phyloP scores from a whole-genome alignment of 78 protist genomes.

The Acrasis kona region DNA sequence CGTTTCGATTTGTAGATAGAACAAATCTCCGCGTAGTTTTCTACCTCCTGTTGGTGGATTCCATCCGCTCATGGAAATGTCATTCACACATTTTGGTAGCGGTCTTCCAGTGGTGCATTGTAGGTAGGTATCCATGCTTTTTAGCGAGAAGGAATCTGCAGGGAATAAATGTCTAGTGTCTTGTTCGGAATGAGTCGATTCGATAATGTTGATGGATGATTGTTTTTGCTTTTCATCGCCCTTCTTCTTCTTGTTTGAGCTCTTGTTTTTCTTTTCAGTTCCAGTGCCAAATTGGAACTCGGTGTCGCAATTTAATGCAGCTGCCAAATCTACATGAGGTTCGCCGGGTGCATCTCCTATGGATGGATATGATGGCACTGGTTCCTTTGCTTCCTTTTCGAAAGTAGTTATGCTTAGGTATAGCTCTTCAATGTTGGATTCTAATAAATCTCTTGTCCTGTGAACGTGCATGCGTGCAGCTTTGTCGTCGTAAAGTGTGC shows the following conservation, averaged over 20 bases:
- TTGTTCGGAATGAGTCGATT: too few species aligned
- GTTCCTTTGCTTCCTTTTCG: slow-evolving; percentile 32
- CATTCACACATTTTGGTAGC: slow-evolving; percentile 22
- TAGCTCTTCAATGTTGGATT: background rate
- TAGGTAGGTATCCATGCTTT: too few species aligned
- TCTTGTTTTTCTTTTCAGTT: too few species aligned
- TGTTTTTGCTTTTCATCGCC: slow-evolving; percentile 8
- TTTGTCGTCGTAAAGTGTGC: background rate
- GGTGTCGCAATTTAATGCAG: background rate
- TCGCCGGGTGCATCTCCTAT: background rate
- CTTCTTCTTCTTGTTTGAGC: too few species aligned
- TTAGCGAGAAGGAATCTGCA: slow-evolving; percentile 3
- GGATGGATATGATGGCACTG: background rate
- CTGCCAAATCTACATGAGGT: background rate
- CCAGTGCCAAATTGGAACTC: too few species aligned
- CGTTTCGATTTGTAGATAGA: slow-evolving; percentile 36
- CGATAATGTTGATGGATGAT: too few species aligned
- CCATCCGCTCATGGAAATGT: slow-evolving; percentile 47
- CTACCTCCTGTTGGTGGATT: slow-evolving; percentile 51
- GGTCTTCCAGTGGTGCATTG: slow-evolving; percentile 8
- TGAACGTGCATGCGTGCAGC: background rate
- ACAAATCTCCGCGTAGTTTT: slow-evolving; percentile 40
- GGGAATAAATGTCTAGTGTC: slow-evolving; percentile 16
- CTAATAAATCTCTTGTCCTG: background rate
- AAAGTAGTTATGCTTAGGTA: background rate